Base-by-base conservation (phyloP, 2,329 filamentous ascomycete genomes). In the Rhynchosporium graminicola region DNA sequence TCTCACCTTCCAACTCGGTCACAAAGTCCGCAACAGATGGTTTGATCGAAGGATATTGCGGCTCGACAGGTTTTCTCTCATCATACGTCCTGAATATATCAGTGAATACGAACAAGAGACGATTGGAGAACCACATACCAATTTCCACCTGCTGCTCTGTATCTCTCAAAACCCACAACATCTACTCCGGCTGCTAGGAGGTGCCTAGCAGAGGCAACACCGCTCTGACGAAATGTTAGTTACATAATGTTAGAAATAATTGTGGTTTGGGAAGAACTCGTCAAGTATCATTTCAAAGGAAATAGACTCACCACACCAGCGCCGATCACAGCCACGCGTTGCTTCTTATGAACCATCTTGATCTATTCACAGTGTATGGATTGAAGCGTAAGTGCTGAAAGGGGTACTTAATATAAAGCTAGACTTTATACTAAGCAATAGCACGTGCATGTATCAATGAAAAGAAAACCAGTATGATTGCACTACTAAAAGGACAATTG, bases 131-230 rank as follows among this genome's bases (percentile, higher is more conserved):
- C 50, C n/a, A 59, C 60, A 38, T 28, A 69, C 83, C 84, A 86
- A 33, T 84, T 78, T 13, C 84, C 83, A 2, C 84, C 83, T n/a
- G 79, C 76, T 15, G 75, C 77, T 59, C 75, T 74, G 4, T 77
- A 80, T 59, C 84, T 76, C 65, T 87, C 83, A 65, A 82, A 85
- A 0, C 86, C 78, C 0, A 77, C 80, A 1, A 84, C 80, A 8
- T 83, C 75, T 4, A 82, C 60, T 0, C 79, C 80, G 7, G 74
- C 73, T 51, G 72, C 71, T 33, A 76, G 73, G n/a, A 83, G 73
- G 73, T 83, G 78, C 15, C 76, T 76, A 36, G 79, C 80, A 50
- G 79, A 73, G 1, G 76, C 74, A 5, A 83, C 76, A 28, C 81
- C 81, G n/a, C 57, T 52, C 42, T 57, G 13, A 3, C 20, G 8